Percentiles rank a stretch among this genome's conserved stretches.
Evolutionary conservation across 139 green algal species (phyloP).

Genomic region (Chlamydomonas applanata): DNA sequence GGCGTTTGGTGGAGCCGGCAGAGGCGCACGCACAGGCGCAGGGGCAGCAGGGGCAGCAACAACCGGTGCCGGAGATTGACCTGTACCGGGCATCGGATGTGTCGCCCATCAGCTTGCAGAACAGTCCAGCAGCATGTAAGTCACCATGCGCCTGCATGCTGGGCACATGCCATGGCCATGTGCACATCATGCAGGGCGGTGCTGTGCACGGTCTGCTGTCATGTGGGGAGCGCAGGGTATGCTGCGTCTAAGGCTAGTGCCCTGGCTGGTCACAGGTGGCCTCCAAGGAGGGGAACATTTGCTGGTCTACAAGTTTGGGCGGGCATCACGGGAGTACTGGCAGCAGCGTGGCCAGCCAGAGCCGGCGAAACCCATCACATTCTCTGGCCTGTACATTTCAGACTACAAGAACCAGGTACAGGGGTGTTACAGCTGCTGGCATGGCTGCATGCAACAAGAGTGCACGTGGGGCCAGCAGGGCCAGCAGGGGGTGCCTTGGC

Average conservation of each 20-base stretch:
- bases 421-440: neutral
- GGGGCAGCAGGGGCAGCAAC: neutral
- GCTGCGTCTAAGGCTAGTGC: too few species aligned
- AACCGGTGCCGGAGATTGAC: slow-evolving; percentile 4
- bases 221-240: too few species aligned
- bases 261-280: neutral
- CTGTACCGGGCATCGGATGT: slow-evolving; percentile 15
- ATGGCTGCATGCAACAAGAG: neutral
- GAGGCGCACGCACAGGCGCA: neutral
- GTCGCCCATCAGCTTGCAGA: slow-evolving; percentile 17
- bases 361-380: neutral
- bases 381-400: slow-evolving; percentile 11
- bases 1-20: neutral
- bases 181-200: too few species aligned
- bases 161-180: too few species aligned
- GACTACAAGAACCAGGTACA: slow-evolving; percentile 21
- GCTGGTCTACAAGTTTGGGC: slow-evolving; percentile 11
- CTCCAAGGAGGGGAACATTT: slow-evolving; percentile 16
- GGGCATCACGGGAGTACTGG: slow-evolving; percentile 12
- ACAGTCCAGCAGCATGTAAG: slow-evolving; percentile 17
- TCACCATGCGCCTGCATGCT: too few species aligned
- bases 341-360: slow-evolving; percentile 6
- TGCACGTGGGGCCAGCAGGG: neutral
- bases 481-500: neutral
- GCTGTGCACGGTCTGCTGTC: too few species aligned